Evolutionary conservation across 768 basidiomycete genomes (phyloP).

Genomic region (Exsudoporus frostii): DNA sequence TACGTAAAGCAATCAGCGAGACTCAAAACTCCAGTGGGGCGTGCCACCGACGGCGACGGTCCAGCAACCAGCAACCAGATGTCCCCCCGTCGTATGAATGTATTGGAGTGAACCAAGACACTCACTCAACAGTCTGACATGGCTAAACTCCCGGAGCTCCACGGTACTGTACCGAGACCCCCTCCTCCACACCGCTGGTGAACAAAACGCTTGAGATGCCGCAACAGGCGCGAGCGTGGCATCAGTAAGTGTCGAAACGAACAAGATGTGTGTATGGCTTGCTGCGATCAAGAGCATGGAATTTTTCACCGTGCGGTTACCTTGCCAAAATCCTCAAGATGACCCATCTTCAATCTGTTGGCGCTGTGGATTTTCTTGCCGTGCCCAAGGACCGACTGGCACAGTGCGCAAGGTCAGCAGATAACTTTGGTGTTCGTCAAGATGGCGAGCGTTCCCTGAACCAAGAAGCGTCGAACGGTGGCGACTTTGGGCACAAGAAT

Average conservation of each 20-base stretch:
- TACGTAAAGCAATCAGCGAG: constrained; percentile 7
- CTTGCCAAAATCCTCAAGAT: constrained; percentile 11
- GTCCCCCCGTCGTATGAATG: constrained; percentile 25
- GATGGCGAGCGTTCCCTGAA: constrained; percentile 8
- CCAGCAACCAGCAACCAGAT: constrained; percentile 7
- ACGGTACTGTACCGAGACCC: constrained; percentile 3
- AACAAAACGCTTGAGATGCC: constrained; percentile 13
- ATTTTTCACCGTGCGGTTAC: constrained; percentile 28
- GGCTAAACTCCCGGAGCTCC: background rate
- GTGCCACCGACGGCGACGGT: background rate
- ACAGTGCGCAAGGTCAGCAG: background rate
- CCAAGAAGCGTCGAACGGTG: background rate
- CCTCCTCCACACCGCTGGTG: constrained; percentile 6
- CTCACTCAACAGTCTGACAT: constrained; percentile 24
- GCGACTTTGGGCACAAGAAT: constrained; percentile 6
- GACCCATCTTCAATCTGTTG: background rate
- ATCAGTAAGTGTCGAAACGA: constrained; percentile 24
- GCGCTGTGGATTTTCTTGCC: constrained; percentile 5
- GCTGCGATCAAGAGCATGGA: constrained; percentile 20
- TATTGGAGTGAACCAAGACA: constrained; percentile 32
- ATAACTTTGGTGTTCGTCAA: constrained; percentile 5
- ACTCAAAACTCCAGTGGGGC: constrained; percentile 1
- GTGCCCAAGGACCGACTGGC: background rate
- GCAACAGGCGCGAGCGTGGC: constrained; percentile 13
- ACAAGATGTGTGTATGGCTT: constrained; percentile 18